Base-by-base conservation (phyloP, 2,329 filamentous ascomycete species). In the Meredithiella fracta region DNA sequence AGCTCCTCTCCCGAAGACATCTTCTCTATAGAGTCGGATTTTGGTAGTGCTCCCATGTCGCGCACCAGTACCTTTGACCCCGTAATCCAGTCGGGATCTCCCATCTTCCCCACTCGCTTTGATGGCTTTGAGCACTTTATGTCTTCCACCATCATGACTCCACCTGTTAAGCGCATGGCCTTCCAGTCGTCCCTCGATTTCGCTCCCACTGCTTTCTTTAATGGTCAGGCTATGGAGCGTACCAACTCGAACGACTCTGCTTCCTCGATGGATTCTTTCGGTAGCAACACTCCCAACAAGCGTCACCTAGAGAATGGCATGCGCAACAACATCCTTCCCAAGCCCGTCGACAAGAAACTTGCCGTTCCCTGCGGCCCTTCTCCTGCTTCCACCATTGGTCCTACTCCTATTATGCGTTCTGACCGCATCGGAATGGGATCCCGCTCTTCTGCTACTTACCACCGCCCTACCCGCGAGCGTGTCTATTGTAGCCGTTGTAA, bases 401-500 rank as follows among this genome's bases (percentile, higher is more conserved):
- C 40, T 47, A 29, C 25, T 37, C n/a, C 53, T n/a, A 47, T 47
- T 14, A 47, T 31, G 1, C 23, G 29, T 15, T 20, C n/a, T 20
- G 4, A 51, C 22, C 44, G 44, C 22, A 49, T 49, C 31, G 15
- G 17, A 3, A 47, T 22, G 38, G 17, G n/a, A n/a, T 42, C 47
- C n/a, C 23, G 49, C 23, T 22, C 40, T 34, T 20, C 29, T 17
- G n/a, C 31, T 14, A 26, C 49, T 17, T 56, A 53, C 22, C 11
- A 44, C 2, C 53, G 57, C 3, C 57, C 49, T 4, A 51, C 47
- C 4, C 57, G 57, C 14, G 53, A 58, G 54, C 57, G 57, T 66
- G 80, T 86, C 59, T 78, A 77, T 64, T 94, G 89, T 66, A 65
- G 69, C 1, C 70, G 78, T 58, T 95, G 88, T 69, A 75, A 76